Evolutionary conservation across 176 grass and related monocot species (phyloP), one percentile per base, ranked within the genome.

Genomic region (Eremochloa ophiuroides): DNA sequence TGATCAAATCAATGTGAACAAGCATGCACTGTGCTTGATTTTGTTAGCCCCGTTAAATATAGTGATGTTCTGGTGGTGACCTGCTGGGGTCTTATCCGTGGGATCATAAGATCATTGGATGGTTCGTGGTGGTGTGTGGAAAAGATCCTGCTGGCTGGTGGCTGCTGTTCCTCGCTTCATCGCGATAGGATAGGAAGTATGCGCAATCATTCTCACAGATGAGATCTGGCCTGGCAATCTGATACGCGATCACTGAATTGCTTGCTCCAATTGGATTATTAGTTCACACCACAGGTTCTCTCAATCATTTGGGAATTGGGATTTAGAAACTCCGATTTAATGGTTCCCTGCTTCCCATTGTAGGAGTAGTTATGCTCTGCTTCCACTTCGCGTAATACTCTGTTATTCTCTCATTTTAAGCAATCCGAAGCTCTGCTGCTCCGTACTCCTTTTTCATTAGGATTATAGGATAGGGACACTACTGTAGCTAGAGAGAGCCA

Each of bases 1-100:
- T 85, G 16, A 46, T 47, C 72, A 78, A 31, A 53, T 43, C 53
- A 61, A 38, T 58, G 35, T 59, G 43, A 44, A 37, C 58, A 73
- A 78, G 83, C 83, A 82, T 85, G 70, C 27, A 26, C 87, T 30
- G 77, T 85, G 62, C 70, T n/a, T n/a, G n/a, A n/a, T n/a, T n/a
- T n/a, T n/a, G n/a, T n/a, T n/a, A n/a, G n/a, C n/a, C n/a, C n/a
- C n/a, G n/a, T n/a, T n/a, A n/a, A n/a, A n/a, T n/a, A n/a, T n/a
- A n/a, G n/a, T n/a, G n/a, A n/a, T n/a, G n/a, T 55, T 53, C 4
- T 76, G 53, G 29, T 34, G 26, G 53, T 73, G 47, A 2, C 17
- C 4, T 77, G 27, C 8, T 27, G 40, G 33, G n/a, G 35, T 47
- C 58, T 47, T 66, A 29, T 39, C 48, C 14, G 17, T 50, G 70